Evolutionary conservation across 305 asterid species (phyloP), one percentile per base, ranked within the genome.

Genomic region (Solanum aculeatissimum): DNA sequence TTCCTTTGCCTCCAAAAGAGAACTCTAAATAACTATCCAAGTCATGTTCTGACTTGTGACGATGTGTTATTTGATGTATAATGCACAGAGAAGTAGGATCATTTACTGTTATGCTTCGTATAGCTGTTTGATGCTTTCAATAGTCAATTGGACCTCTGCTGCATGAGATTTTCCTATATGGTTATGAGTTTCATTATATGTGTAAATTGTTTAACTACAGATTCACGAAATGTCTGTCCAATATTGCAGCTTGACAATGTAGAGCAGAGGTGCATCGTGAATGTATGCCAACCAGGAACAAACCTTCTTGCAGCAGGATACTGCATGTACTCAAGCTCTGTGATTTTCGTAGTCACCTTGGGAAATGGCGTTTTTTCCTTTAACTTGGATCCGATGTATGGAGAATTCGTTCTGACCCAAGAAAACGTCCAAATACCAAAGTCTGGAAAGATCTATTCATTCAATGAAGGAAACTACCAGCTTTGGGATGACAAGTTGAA

Each of bases 271-370:
- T 96, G 99, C 53, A 84, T 96, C 0, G 97, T 96, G 88, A 95
- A 91, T 80, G 98, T 95, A 12, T 95, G 99, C 92, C 99, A 96
- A 89, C 99, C 98, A 0, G 98, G 98, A 15, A 90, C 75, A 83
- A 96, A 96, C 91, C 97, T 96, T 40, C 97, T 96, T 4, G 97
- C 97, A 9, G 97, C 98, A 12, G 98, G 99, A n/a, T 95, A 96
- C 87, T 96, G 99, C 92, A 95, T 95, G 98, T 96, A 96, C 93
- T 96, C 97, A 18, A 95, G 98, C 94, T 96, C 98, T 0, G 87
- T 95, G 3, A 95, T 96, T 84, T 96, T 96, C 42, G 97, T 95
- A n/a, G n/a, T 96, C 65, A 94, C 99, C 4, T 14, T 96, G 38
- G 99, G 98, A 47, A 90, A 84, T 14, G 99, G 99, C 1, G 98